phyloP scores from a whole-genome alignment of 805 yeast genomes.

The Spathaspora gorwiae region DNA sequence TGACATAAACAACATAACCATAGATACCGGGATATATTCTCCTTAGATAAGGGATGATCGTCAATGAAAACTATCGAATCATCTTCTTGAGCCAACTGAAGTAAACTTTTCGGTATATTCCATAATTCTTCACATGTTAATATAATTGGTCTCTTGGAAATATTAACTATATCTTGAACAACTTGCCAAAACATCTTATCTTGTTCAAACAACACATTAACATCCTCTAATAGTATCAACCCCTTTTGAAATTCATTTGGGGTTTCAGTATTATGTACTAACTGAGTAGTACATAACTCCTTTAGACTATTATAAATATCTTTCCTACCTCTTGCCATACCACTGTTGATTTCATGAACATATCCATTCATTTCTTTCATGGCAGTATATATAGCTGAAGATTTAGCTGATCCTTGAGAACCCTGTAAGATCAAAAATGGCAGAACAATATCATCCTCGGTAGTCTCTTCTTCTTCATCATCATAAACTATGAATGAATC shows the following conservation, averaged over 20 bases:
- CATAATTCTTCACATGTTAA: slow-evolving; percentile 54
- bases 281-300: slow-evolving; percentile 81
- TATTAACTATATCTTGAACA: slow-evolving; percentile 54
- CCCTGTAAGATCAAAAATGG: slow-evolving; percentile 71
- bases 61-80: slow-evolving; percentile 33
- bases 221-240: slow-evolving; percentile 78
- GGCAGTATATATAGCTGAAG: slow-evolving; percentile 65
- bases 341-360: slow-evolving; percentile 76
- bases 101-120: slow-evolving; percentile 45
- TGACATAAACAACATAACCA: slow-evolving; percentile 34
- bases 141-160: slow-evolving; percentile 66
- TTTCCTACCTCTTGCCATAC: slow-evolving; percentile 68
- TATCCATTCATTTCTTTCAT: slow-evolving; percentile 61
- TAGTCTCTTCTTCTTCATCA: slow-evolving; percentile 16
- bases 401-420: slow-evolving; percentile 71
- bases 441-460: slow-evolving; percentile 41
- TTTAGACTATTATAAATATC: slow-evolving; percentile 61
- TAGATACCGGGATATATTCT: slow-evolving; percentile 31
- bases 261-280: slow-evolving; percentile 45
- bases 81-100: slow-evolving; percentile 43
- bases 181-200: slow-evolving; percentile 82
- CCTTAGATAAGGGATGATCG: slow-evolving; percentile 9
- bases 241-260: slow-evolving; percentile 47
- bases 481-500: slow-evolving; percentile 40
- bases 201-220: slow-evolving; percentile 70